Evolutionary conservation across 495 filamentous ascomycete genomes (phyloP).

Genomic region (Tuber magnatum): DNA sequence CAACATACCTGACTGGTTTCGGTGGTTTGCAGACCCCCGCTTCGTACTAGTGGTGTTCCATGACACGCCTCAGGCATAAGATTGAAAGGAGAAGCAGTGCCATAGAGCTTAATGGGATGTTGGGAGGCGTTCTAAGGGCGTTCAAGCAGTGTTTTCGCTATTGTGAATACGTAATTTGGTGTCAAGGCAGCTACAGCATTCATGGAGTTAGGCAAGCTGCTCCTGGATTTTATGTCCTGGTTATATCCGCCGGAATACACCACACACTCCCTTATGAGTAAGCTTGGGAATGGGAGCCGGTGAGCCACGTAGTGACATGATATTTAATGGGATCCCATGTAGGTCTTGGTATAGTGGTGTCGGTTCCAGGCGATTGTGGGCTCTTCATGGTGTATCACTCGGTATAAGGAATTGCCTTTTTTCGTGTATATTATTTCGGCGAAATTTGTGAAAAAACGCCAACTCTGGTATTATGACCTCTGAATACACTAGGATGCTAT

Average conservation of each 20-base stretch:
- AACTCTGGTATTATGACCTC: too few relatives aligned
- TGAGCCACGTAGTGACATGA: not conserved
- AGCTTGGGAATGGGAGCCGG: slow-evolving; percentile 1
- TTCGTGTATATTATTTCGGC: not conserved
- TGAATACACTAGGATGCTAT: not conserved
- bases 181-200: not conserved
- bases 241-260: not conserved
- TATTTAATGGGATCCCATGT: not conserved
- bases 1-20: not conserved
- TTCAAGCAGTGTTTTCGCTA: slow-evolving; percentile 18
- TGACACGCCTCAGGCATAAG: slow-evolving; percentile 35
- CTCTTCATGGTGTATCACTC: not conserved
- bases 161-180: not conserved
- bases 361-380: not conserved
- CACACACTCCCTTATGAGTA: slow-evolving; percentile 1
- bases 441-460: not conserved
- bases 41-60: slow-evolving; percentile 41
- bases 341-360: not conserved
- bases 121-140: slow-evolving; percentile 24
- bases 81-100: not conserved
- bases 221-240: not conserved
- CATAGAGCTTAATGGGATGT: slow-evolving; percentile 7
- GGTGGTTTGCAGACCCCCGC: slow-evolving; percentile 21
- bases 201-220: not conserved
- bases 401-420: not conserved